These are phyloP conservation scores for Cyphellophora attinorum DNA, from an alignment of 2,329 filamentous ascomycete genomes.

Conservation along the genomic window DNA sequence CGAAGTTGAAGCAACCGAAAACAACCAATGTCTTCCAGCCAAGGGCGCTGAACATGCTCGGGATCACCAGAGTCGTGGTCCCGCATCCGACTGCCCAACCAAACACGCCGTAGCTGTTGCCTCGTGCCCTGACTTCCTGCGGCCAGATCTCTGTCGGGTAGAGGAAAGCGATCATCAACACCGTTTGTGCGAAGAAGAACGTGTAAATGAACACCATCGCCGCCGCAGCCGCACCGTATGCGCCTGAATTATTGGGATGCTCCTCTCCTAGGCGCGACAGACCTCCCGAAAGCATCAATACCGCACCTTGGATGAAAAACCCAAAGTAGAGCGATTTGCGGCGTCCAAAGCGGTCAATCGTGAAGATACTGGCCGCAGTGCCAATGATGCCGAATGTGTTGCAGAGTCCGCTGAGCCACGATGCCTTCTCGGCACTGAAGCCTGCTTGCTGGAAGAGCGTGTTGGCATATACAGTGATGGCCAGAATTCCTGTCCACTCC, in stretches of 20 bases:
- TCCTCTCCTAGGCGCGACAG: slow-evolving; percentile 5
- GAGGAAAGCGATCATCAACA: slow-evolving; percentile 23
- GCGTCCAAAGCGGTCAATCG: slow-evolving; percentile 11
- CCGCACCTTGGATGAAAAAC: slow-evolving; percentile 7
- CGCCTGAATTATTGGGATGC: slow-evolving; percentile 2
- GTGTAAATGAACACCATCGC: slow-evolving; percentile 8
- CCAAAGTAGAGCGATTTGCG: slow-evolving; percentile 5
- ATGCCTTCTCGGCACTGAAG: slow-evolving; percentile 43
- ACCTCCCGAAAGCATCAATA: slow-evolving; percentile 6
- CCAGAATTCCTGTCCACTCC: slow-evolving; percentile 5
- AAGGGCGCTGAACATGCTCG: slow-evolving; percentile 24
- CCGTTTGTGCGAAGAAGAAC: slow-evolving; percentile 7
- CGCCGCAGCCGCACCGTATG: slow-evolving; percentile 4
- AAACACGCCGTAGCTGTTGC: slow-evolving; percentile 7
- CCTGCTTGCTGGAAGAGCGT: slow-evolving; percentile 7
- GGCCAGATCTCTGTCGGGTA: slow-evolving; percentile 11
- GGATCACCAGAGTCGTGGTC: slow-evolving; percentile 20
- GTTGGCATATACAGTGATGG: slow-evolving; percentile 4
- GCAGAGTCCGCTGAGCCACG: slow-evolving; percentile 19
- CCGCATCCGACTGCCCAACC: slow-evolving; percentile 7
- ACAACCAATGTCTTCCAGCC: slow-evolving; percentile 30
- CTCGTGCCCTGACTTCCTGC: slow-evolving; percentile 5
- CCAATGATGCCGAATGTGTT: slow-evolving; percentile 3
- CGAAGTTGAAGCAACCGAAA: slow-evolving; percentile 21
- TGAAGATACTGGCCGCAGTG: slow-evolving; percentile 14